Evolutionary conservation across 148 eudicot genomes (phyloP), one percentile per base, ranked within the genome.

Genomic region (Amaranthus palmeri): DNA sequence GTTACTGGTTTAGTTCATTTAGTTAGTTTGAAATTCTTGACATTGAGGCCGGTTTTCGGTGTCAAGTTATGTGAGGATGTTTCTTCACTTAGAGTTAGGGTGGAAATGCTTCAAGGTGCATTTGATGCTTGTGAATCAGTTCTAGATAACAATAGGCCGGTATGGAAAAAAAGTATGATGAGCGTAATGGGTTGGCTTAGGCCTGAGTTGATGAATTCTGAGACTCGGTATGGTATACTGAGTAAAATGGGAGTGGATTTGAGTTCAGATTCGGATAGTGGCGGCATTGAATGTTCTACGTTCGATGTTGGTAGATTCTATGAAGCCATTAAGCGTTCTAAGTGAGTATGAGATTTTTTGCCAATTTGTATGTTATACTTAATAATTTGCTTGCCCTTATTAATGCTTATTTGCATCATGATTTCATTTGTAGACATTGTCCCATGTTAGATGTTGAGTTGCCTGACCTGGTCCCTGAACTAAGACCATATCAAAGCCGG

Each of bases 401-500:
- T 61, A 51, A 70, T 52, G 74, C 70, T 68, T 54, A 68, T 47
- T 25, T 48, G 15, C 45, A 55, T 62, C 69, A 3, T 68, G 18
- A 25, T 25, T 70, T 48, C 42, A 45, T 65, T 17, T 82, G 63
- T 71, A 95, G 99, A 79, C 85, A 76, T 70, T 80, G 84, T 68
- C 97, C 93, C 42, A 82, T 87, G 90, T 78, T 95, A 80, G 88
- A 81, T 61, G 85, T 73, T 78, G 80, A 83, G 76, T 78, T 92
- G 76, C 96, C 89, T 65, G 86, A 85, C 73, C 82, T 95, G 85
- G 76, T 92, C 73, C 91, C 96, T 41, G 88, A 86, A 82, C 96
- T 95, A 75, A 88, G 99, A 76, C 97, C 99, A 42, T 95, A 95
- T 87, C 99, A 95, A 77, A 88, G 88, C 49, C 92, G 99, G 52